phyloP scores from a whole-genome alignment of 768 basidiomycete species.

The Galerina marginata region DNA sequence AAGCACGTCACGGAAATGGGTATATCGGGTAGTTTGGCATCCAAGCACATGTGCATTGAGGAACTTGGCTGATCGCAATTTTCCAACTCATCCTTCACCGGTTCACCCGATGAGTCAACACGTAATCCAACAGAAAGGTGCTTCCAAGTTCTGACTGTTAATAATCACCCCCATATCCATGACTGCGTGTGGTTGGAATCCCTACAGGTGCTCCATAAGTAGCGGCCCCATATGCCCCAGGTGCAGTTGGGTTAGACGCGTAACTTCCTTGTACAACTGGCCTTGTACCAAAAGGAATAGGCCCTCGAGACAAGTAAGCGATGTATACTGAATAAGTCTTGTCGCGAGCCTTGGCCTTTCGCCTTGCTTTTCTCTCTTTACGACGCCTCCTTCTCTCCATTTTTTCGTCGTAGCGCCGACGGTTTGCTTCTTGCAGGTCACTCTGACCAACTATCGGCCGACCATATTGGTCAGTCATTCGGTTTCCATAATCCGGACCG shows the following conservation, averaged over 20 bases:
- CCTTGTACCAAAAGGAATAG: slow-evolving; percentile 12
- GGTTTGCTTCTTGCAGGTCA: slow-evolving; percentile 50
- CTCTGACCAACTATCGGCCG: slow-evolving; percentile 31
- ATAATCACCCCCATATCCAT: slow-evolving; percentile 26
- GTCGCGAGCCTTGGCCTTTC: slow-evolving; percentile 62
- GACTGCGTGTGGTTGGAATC: slow-evolving; percentile 23
- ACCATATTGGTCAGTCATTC: slow-evolving; percentile 40
- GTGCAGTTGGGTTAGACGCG: slow-evolving; percentile 1
- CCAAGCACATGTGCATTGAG: no score
- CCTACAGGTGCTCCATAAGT: not conserved
- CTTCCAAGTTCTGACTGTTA: slow-evolving; percentile 1
- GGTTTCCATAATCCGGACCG: slow-evolving; percentile 40
- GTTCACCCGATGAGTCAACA: no score
- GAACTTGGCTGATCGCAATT: no score
- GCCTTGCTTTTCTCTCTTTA: slow-evolving; percentile 68
- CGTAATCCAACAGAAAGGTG: no score
- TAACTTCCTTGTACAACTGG: slow-evolving; percentile 28
- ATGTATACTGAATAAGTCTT: slow-evolving; percentile 71
- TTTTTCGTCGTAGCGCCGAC: slow-evolving; percentile 57
- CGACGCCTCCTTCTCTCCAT: slow-evolving; percentile 66
- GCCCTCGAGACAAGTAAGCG: slow-evolving; percentile 44
- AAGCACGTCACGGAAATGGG: no score
- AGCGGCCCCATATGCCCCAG: slow-evolving; percentile 20
- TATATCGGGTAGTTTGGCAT: no score
- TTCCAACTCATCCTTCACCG: no score